A percentile compares a stretch with the other conserved stretches of the same genome.
These are phyloP conservation scores for Eimeria acervulina DNA, from an alignment of 169 alveolate genomes.

Conservation along the genomic window DNA sequence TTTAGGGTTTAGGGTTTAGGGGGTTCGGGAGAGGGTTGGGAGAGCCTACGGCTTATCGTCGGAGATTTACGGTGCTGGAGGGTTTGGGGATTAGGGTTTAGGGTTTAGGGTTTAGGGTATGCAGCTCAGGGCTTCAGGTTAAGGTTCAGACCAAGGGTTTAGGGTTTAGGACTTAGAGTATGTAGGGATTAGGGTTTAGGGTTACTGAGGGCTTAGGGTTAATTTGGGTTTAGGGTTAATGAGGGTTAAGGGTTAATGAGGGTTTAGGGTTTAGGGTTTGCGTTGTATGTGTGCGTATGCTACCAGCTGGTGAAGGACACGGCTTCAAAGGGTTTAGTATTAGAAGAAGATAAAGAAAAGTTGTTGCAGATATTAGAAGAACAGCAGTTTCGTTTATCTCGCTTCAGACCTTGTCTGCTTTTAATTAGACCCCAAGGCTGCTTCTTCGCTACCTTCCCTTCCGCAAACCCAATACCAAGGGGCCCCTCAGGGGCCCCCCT, in stretches of 20 bases:
- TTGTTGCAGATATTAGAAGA: conserved; percentile 71
- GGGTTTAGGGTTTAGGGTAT: not conserved
- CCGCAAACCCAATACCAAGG: too few relatives aligned
- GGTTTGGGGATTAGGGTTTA: not conserved
- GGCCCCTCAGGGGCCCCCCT: too few relatives aligned
- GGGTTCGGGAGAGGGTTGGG: too few relatives aligned
- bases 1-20: conserved; percentile 1
- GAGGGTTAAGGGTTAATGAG: not conserved
- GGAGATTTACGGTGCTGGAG: too few relatives aligned
- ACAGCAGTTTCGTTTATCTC: conserved; percentile 77
- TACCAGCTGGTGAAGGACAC: conserved; percentile 79
- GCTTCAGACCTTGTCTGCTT: conserved; percentile 73
- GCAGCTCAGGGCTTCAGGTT: too few relatives aligned
- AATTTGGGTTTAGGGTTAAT: not conserved
- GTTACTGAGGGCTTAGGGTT: not conserved
- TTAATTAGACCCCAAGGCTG: conserved; percentile 70
- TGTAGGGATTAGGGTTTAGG: not conserved
- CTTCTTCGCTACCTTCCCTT: too few relatives aligned
- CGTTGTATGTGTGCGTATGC: not conserved
- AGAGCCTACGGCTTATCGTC: too few relatives aligned
- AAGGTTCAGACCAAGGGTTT: too few relatives aligned
- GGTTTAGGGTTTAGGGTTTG: not conserved
- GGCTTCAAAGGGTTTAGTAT: conserved; percentile 71
- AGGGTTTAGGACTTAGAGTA: not conserved
- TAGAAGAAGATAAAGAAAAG: conserved; percentile 78